Conservation (phyloP, 2,329 filamentous ascomycete species). For the Cyphellophora attinorum region DNA sequence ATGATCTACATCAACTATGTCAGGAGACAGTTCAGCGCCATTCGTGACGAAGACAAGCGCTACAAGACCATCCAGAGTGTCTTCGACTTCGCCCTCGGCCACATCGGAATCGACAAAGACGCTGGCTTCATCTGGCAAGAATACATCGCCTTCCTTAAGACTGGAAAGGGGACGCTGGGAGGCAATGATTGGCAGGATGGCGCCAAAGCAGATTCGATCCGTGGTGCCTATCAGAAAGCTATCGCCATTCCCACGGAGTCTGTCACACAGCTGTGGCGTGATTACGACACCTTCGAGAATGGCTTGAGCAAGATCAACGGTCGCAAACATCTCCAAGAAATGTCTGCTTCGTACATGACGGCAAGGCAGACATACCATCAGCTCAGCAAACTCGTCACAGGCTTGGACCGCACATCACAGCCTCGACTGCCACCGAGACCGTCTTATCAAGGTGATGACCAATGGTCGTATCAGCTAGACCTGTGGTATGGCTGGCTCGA, state of each 20-base stretch:
- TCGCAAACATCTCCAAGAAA: constrained; percentile 88
- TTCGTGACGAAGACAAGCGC: constrained; percentile 60
- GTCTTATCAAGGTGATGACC: constrained; percentile 77
- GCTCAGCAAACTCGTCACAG: constrained; percentile 76
- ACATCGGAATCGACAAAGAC: constrained; percentile 84
- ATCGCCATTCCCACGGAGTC: constrained; percentile 78
- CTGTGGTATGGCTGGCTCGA: constrained; percentile 90
- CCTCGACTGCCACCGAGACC: constrained; percentile 72
- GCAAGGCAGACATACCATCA: constrained; percentile 84
- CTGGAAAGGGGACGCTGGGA: constrained; percentile 73
- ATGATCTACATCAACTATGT: constrained; percentile 92
- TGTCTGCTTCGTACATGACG: constrained; percentile 90
- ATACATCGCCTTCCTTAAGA: constrained; percentile 88
- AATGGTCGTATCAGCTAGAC: constrained; percentile 74
- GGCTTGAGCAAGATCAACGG: constrained; percentile 85
- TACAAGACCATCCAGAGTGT: constrained; percentile 72
- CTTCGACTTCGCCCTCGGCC: constrained; percentile 85
- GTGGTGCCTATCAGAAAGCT: constrained; percentile 86
- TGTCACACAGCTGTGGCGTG: constrained; percentile 83
- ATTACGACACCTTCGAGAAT: constrained; percentile 96
- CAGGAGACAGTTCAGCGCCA: constrained; percentile 79
- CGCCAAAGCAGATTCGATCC: constrained; percentile 91
- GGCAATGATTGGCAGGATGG: constrained; percentile 90
- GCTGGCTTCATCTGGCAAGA: constrained; percentile 86
- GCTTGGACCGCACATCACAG: constrained; percentile 65